Evolutionary conservation across 2,329 filamentous ascomycete species (phyloP).

Genomic region (Penicillium sp.): DNA sequence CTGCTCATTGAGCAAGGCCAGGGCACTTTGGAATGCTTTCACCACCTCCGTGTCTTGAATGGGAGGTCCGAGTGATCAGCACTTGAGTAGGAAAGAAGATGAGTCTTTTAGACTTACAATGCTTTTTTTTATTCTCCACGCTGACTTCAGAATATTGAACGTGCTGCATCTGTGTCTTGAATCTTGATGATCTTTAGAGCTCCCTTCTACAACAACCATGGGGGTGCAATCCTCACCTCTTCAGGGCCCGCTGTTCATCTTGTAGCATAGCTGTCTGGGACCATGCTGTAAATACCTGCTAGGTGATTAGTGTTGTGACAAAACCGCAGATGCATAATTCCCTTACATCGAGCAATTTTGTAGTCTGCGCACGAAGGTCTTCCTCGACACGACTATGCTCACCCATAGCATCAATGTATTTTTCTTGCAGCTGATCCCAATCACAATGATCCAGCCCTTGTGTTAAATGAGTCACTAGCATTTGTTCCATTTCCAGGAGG

Average conservation of each 20-base stretch:
- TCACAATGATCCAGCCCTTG: constrained; percentile 61
- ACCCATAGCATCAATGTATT: constrained; percentile 66
- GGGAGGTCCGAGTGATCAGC: constrained; percentile 14
- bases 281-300: constrained; percentile 77
- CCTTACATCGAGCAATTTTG: constrained; percentile 62
- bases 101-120: constrained; percentile 62
- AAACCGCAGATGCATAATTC: neutral
- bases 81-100: neutral
- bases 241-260: constrained; percentile 74
- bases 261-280: constrained; percentile 68
- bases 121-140: constrained; percentile 71
- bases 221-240: constrained; percentile 57
- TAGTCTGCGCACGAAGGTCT: constrained; percentile 65
- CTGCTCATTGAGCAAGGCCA: constrained; percentile 43
- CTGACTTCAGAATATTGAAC: constrained; percentile 72
- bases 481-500: constrained; percentile 6
- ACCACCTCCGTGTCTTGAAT: constrained; percentile 44
- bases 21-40: constrained; percentile 49
- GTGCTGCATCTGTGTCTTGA: constrained; percentile 75
- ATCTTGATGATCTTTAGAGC: constrained; percentile 45
- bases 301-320: neutral
- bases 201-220: neutral
- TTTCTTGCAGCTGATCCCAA: constrained; percentile 73
- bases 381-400: constrained; percentile 64
- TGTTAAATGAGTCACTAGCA: constrained; percentile 39